Base-by-base conservation (phyloP, 257 asterid genomes). In the Coffea eugenioides region DNA sequence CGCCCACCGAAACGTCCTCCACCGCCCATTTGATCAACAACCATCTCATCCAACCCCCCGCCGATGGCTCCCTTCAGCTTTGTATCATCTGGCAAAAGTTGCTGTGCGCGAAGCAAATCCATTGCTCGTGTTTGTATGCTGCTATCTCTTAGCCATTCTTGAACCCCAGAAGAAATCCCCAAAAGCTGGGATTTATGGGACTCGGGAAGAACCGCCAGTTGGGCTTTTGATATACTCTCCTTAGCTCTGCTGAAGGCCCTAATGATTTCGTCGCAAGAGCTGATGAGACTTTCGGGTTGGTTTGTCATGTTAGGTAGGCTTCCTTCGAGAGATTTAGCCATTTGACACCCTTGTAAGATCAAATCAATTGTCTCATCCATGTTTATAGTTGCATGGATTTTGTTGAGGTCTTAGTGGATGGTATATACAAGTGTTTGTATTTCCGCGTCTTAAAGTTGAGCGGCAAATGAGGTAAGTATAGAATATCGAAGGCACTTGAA, bases 311-410 rank as follows among this genome's bases (percentile, higher is more conserved):
- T 68, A 4, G 80, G 84, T 3, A 92, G 82, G 81, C 84, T 88
- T 7, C 79, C 85, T 88, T 94, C 97, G 1, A 93, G 79, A 13
- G 79, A 83, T 76, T 70, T 88, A 13, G 93, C 96, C 83, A 93
- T 45, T 69, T 71, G 88, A 80, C 91, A 91, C 20, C 97, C 97
- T 13, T 82, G 75, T 6, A 69, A 74, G 59, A 94, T 74, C 69
- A 83, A 36, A n/a, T 84, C 80, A 15, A 80, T 80, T 43, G 77
- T 77, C 75, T 92, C 92, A 8, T 94, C 97, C 97, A 92, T 92
- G 56, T 41, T 72, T 73, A n/a, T 25, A 36, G 3, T 48, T 8
- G 39, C 79, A 74, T 61, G 73, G 48, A 41, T 10, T 18, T 16
- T 73, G 4, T 23, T 56, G 34, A 13, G 45, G 14, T 76, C 52